A percentile compares a stretch with the other conserved stretches of the same genome.
Conservation (phyloP, 805 yeast species). For the Sungouiella thailandica region DNA sequence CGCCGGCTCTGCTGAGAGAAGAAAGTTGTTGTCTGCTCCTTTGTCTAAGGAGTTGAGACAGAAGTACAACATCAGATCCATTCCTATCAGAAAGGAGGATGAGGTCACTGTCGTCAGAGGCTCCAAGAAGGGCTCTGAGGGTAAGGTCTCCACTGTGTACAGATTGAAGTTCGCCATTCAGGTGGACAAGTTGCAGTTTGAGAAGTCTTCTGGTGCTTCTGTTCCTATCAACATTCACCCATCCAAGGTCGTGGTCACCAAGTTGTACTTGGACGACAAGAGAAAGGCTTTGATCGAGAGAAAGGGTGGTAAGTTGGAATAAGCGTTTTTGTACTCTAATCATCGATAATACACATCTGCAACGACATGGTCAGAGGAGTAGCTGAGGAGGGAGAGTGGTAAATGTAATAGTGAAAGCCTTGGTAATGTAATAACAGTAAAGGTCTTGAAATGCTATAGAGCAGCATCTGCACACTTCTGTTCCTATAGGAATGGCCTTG, state of each 20-base stretch:
- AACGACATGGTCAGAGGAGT: not conserved
- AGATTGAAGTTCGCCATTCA: conserved; percentile 96
- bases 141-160: conserved; percentile 96
- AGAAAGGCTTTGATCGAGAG: conserved; percentile 95
- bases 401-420: no score
- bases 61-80: conserved; percentile 91
- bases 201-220: conserved; percentile 97
- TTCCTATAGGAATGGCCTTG: no score
- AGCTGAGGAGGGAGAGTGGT: no score
- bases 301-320: conserved; percentile 97
- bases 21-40: conserved; percentile 95
- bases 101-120: conserved; percentile 96
- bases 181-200: conserved; percentile 95
- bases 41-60: conserved; percentile 98
- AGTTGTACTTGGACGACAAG: conserved; percentile 97
- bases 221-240: conserved; percentile 97
- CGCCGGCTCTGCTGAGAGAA: conserved; percentile 95
- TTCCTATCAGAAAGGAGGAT: conserved; percentile 98
- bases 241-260: conserved; percentile 98
- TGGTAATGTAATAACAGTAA: no score
- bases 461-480: no score
- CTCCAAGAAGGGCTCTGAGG: conserved; percentile 99
- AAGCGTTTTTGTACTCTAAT: conserved; percentile 33
- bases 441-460: no score
- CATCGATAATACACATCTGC: conserved; percentile 17